Percentiles rank a stretch among this genome's conserved stretches.
These are phyloP conservation scores for Balakata baccata DNA, from an alignment of 345 rosid species.

Conservation along the genomic window DNA sequence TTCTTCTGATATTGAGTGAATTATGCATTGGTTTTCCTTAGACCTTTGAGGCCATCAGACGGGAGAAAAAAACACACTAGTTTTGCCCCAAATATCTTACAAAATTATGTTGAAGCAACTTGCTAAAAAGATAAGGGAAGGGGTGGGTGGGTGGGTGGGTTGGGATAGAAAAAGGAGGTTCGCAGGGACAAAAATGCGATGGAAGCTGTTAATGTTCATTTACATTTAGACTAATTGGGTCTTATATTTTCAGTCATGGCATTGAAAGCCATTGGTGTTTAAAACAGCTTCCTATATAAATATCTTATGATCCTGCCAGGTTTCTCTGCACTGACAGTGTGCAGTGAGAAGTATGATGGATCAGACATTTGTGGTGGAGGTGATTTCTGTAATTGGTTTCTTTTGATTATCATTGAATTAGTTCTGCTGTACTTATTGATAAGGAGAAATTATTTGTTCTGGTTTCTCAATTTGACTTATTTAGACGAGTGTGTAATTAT, in stretches of 20 bases:
- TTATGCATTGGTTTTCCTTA: background rate
- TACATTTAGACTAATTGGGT: constrained; percentile 8
- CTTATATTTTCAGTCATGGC: constrained; percentile 41
- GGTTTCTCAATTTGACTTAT: background rate
- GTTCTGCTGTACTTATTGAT: background rate
- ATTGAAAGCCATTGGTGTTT: constrained; percentile 59
- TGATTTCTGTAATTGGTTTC: background rate
- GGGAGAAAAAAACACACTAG: no score
- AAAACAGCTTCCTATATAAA: constrained; percentile 76
- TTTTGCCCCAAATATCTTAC: background rate
- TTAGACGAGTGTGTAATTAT: no score
- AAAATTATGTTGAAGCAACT: background rate
- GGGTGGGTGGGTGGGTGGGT: background rate
- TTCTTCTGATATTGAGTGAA: no score
- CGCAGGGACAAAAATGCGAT: no score
- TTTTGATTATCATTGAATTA: no score
- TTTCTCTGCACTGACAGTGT: constrained; percentile 97
- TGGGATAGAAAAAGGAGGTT: background rate
- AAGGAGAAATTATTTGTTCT: background rate
- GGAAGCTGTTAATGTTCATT: constrained; percentile 38
- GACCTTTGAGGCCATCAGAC: no score
- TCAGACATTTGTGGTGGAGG: constrained; percentile 45
- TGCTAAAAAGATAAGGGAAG: background rate
- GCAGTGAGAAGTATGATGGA: constrained; percentile 98
- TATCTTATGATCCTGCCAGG: constrained; percentile 72